Evolutionary conservation across 306 rosid genomes (phyloP).

Genomic region (Clitoria ternatea): DNA sequence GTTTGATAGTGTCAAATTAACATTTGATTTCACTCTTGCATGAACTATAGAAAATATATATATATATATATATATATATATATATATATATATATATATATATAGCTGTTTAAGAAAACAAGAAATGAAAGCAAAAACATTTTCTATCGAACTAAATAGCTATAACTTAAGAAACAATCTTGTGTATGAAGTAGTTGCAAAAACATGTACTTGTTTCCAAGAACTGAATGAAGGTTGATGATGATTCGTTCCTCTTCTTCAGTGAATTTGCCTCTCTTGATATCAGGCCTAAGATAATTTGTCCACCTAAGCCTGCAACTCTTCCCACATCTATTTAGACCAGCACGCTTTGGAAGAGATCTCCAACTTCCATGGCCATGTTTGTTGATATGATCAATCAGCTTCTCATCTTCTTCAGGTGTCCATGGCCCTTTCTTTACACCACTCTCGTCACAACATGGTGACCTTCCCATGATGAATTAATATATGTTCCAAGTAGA

Average conservation of each 20-base stretch:
- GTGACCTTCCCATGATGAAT: constrained; percentile 67
- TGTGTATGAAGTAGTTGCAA: not conserved
- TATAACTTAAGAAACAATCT: no score
- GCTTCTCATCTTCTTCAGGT: constrained; percentile 75
- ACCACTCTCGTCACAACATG: constrained; percentile 57
- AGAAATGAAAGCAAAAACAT: not conserved
- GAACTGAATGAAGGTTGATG: constrained; percentile 75
- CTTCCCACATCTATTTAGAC: constrained; percentile 87
- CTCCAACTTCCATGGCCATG: constrained; percentile 90
- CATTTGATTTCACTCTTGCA: no score
- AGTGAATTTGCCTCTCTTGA: constrained; percentile 81
- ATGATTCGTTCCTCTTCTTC: constrained; percentile 63
- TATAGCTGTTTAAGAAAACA: no score
- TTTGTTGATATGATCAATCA: constrained; percentile 46
- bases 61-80: no score
- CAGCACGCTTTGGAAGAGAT: constrained; percentile 71
- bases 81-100: no score
- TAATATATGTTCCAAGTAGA: not conserved
- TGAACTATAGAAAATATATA: no score
- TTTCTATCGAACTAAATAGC: not conserved
- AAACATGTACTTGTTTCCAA: constrained; percentile 60
- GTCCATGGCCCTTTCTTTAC: constrained; percentile 99
- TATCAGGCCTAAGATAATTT: constrained; percentile 84
- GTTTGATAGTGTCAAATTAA: no score
- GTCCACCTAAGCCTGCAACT: constrained; percentile 91